A percentile compares a stretch with the other conserved stretches of the same genome.
These are phyloP conservation scores for Aspergillus sclerotioniger DNA, from an alignment of 495 filamentous ascomycete species.

Conservation along the genomic window DNA sequence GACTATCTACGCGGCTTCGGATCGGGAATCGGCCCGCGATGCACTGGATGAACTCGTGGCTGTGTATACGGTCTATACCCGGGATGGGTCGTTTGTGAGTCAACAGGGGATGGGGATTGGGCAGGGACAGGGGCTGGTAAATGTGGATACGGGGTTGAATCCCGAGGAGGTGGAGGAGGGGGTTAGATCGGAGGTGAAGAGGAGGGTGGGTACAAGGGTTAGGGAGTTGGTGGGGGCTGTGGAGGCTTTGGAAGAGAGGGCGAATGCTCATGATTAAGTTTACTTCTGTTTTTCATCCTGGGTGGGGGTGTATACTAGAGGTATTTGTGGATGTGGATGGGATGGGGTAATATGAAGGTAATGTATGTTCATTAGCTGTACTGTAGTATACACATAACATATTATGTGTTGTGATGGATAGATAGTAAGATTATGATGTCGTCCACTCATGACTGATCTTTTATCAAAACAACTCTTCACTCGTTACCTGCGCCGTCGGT, in stretches of 20 bases:
- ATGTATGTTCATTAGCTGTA: background rate
- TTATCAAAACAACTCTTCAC: background rate
- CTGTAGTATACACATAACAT: background rate
- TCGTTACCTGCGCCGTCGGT: too few relatives aligned
- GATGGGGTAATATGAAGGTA: background rate
- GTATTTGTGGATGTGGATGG: background rate
- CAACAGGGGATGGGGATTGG: background rate
- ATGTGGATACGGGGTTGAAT: conserved; percentile 34
- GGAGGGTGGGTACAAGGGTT: conserved; percentile 41
- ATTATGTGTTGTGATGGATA: background rate
- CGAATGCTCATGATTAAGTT: conserved; percentile 29
- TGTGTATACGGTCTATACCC: conserved; percentile 39
- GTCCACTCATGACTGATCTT: background rate
- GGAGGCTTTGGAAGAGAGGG: conserved; percentile 42
- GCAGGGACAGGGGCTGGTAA: conserved; percentile 9
- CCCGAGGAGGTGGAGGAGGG: conserved; percentile 25
- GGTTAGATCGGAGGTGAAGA: conserved; percentile 38
- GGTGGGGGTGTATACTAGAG: conserved; percentile 2
- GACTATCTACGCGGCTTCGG: conserved; percentile 49
- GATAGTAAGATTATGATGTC: background rate
- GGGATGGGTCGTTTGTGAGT: conserved; percentile 9
- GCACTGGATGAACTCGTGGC: conserved; percentile 37
- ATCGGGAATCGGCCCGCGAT: conserved; percentile 45
- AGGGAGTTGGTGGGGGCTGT: conserved; percentile 45
- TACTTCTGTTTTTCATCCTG: too few relatives aligned